A percentile compares a stretch with the other conserved stretches of the same genome.
Evolutionary conservation across 176 grass and related monocot genomes (phyloP).

Genomic region (Guadua angustifolia): DNA sequence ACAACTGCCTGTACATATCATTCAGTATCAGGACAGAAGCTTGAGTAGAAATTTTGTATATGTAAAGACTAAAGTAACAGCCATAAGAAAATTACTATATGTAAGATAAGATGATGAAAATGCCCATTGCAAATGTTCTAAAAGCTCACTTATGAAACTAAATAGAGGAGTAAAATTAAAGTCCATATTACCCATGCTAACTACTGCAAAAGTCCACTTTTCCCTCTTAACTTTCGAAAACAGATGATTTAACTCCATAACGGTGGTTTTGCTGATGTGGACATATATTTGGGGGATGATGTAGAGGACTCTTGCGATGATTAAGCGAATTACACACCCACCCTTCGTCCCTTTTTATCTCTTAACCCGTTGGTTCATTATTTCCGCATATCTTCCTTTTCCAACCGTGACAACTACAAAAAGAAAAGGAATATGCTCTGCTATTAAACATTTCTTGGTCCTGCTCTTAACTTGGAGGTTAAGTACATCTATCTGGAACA

Average conservation of each 20-base stretch:
- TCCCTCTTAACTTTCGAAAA: not conserved
- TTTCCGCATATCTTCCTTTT: not conserved
- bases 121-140: not conserved
- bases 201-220: not conserved
- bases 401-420: not conserved
- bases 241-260: not conserved
- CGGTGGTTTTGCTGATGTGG: not conserved
- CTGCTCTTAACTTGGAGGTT: conserved; percentile 3
- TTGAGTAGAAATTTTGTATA: not conserved
- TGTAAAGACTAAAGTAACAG: not conserved
- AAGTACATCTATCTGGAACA: not conserved
- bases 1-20: conserved; percentile 53
- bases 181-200: not conserved
- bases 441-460: not conserved
- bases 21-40: not conserved
- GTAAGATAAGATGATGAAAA: not conserved
- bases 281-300: not conserved
- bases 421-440: not conserved
- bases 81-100: not conserved
- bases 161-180: not conserved
- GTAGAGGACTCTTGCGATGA: not conserved
- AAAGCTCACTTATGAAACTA: not conserved
- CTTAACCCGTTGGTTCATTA: not conserved
- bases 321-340: not conserved
- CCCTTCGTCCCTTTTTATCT: not conserved